phyloP scores from a whole-genome alignment of 108 stramenopile genomes.

The Nitzschia sp. region DNA sequence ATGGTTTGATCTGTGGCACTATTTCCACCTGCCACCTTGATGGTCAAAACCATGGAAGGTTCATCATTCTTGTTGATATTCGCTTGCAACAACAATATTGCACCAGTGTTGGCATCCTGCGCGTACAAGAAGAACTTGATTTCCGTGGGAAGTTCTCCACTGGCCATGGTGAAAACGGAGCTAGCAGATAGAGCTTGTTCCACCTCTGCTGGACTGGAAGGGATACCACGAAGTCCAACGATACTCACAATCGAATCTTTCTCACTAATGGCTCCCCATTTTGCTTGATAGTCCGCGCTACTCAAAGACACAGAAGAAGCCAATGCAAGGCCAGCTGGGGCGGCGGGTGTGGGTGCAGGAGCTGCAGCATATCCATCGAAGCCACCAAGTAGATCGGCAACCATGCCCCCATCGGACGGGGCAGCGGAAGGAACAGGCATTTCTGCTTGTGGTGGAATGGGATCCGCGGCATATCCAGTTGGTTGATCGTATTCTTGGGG shows the following conservation, averaged over 20 bases:
- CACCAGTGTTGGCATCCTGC: conserved; percentile 53
- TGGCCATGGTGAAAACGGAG: conserved; percentile 84
- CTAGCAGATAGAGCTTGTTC: conserved; percentile 54
- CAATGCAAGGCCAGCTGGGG: conserved; percentile 45
- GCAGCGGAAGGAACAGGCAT: conserved; percentile 8
- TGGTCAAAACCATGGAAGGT: conserved; percentile 52
- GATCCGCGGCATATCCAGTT: conserved; percentile 2
- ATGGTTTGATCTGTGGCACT: conserved; percentile 3
- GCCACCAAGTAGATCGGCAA: conserved; percentile 73
- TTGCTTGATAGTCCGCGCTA: conserved; percentile 81
- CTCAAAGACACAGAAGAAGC: conserved; percentile 58
- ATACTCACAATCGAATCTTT: conserved; percentile 60
- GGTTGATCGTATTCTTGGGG: conserved; percentile 31
- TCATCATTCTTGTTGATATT: conserved; percentile 57
- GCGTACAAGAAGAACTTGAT: conserved; percentile 91
- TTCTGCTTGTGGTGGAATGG: conserved; percentile 11
- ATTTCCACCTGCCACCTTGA: conserved; percentile 44
- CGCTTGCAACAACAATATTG: conserved; percentile 66
- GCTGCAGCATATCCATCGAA: conserved; percentile 45
- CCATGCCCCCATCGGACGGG: conserved; percentile 9
- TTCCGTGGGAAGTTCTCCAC: conserved; percentile 82
- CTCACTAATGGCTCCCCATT: conserved; percentile 79
- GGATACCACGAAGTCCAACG: conserved; percentile 45
- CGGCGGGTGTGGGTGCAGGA: conserved; percentile 41
- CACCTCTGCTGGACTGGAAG: conserved; percentile 58